Percentiles rank a stretch among this genome's conserved stretches.
These are phyloP conservation scores for Kluyveromyces wickerhamii DNA, from an alignment of 805 yeast species.

Conservation along the genomic window DNA sequence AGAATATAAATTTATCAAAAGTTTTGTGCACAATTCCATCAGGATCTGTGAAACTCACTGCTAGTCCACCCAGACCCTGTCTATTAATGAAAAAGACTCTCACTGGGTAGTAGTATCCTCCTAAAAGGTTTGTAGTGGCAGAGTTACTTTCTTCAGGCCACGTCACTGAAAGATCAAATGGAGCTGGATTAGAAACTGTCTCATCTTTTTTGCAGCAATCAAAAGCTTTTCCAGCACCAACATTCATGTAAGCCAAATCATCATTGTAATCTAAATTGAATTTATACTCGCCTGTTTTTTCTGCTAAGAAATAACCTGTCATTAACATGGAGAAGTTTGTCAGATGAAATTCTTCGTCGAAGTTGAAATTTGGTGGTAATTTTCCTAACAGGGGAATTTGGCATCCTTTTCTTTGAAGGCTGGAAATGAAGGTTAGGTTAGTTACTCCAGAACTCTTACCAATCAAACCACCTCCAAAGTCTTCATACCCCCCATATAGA, in stretches of 20 bases:
- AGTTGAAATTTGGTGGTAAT: not conserved
- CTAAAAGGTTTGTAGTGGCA: slow-evolving; percentile 14
- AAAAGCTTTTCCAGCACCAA: slow-evolving; percentile 28
- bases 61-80: slow-evolving; percentile 11
- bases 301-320: slow-evolving; percentile 24
- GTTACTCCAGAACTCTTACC: slow-evolving; percentile 8
- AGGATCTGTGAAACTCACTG: slow-evolving; percentile 16
- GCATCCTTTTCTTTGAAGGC: not conserved
- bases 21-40: slow-evolving; percentile 12
- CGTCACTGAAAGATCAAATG: not conserved
- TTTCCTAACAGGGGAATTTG: not conserved
- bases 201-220: slow-evolving; percentile 26
- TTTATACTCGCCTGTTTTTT: slow-evolving; percentile 24
- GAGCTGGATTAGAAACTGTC: slow-evolving; percentile 17
- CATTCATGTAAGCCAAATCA: slow-evolving; percentile 27
- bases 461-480: slow-evolving; percentile 7
- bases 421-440: slow-evolving; percentile 3
- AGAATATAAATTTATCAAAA: slow-evolving; percentile 14
- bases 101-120: slow-evolving; percentile 27
- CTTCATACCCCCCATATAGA: slow-evolving; percentile 8
- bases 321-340: slow-evolving; percentile 19
- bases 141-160: not conserved
- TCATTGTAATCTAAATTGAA: slow-evolving; percentile 22
- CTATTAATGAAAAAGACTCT: slow-evolving; percentile 21
- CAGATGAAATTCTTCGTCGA: not conserved